Base-by-base conservation (phyloP, 2,329 filamentous ascomycete species). In the Ustulina deusta region DNA sequence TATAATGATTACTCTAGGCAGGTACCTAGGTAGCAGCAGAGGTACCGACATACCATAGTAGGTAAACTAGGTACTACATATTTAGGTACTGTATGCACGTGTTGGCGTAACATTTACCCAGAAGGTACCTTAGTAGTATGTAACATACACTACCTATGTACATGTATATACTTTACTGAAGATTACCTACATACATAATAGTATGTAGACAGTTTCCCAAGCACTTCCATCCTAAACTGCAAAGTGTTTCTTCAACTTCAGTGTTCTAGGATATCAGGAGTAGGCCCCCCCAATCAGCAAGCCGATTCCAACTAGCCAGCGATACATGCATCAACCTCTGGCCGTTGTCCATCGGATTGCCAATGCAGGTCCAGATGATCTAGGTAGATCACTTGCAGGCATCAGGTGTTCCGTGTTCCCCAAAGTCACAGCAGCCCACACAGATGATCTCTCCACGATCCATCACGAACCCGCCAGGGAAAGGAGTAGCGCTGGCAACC, bases 201-300 rank as follows among this genome's bases (percentile, higher is more conserved):
- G n/a, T n/a, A n/a, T n/a, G n/a, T n/a, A n/a, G n/a, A n/a, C n/a
- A 17, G 13, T 49, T 51, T 51, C 27, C 27, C 27, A 51, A 51
- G 48, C 10, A 17, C 7, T 32, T 29, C 46, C 25, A 25, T n/a
- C 6, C 10, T 20, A 11, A 48, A 25, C 10, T 25, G 22, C 22
- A 49, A 15, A 49, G 3, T 22, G 20, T 46, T 11, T 42, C 20
- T 46, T 3, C 10, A 11, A 25, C n/a, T 6, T 52, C 29, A 32
- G 9, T 52, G 15, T 34, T 20, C 20, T n/a, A 11, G 17, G 34
- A 52, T 20, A 52, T 52, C 49, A 52, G 29, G 7, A 34, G 9
- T 7, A 1, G 13, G 29, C 49, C 9, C 11, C n/a, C 17, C 6
- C 29, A 3, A 52, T 34, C 49, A 46, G n/a, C 20, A 46, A 22